phyloP scores from a whole-genome alignment of 2,329 filamentous ascomycete genomes.

The Lomentospora prolificans region DNA sequence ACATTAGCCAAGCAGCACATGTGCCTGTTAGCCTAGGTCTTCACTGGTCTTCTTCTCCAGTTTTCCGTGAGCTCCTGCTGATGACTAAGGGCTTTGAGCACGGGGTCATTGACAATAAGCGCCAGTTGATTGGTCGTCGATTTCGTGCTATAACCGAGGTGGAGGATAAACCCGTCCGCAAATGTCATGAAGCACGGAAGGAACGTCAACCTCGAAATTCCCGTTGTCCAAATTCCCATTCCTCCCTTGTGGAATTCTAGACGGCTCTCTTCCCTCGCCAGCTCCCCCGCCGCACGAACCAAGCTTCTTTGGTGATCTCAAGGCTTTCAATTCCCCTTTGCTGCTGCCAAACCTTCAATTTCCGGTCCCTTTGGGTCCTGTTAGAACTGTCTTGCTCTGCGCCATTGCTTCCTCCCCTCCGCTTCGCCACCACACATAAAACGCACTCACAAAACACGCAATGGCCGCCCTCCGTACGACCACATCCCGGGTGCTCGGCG shows the following conservation, averaged over 20 bases:
- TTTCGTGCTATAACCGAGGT: conserved; percentile 6
- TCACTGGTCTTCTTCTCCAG: conserved; percentile 1
- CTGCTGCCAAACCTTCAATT: not conserved
- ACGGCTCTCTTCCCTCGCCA: not conserved
- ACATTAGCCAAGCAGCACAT: not conserved
- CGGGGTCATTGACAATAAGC: conserved; percentile 6
- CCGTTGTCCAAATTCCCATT: not conserved
- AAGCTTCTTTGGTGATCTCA: not conserved
- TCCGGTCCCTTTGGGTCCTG: not conserved
- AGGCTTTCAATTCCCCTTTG: not conserved
- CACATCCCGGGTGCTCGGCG: conserved; percentile 40
- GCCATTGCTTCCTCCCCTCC: conserved; percentile 2
- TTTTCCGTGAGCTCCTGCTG: not conserved
- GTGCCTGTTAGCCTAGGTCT: not conserved
- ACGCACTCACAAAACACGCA: conserved; percentile 17
- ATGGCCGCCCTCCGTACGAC: conserved; percentile 55
- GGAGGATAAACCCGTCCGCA: conserved; percentile 5
- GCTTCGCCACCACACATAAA: not conserved
- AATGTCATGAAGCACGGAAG: conserved; percentile 6
- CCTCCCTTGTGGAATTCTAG: not conserved
- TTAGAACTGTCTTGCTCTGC: not conserved
- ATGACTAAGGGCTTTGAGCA: conserved; percentile 3
- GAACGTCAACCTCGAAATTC: conserved; percentile 9
- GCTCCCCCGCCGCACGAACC: not conserved
- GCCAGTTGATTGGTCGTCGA: conserved; percentile 4